Base-by-base conservation (phyloP, 2,329 filamentous ascomycete genomes). In the Keithomyces neogunnii region DNA sequence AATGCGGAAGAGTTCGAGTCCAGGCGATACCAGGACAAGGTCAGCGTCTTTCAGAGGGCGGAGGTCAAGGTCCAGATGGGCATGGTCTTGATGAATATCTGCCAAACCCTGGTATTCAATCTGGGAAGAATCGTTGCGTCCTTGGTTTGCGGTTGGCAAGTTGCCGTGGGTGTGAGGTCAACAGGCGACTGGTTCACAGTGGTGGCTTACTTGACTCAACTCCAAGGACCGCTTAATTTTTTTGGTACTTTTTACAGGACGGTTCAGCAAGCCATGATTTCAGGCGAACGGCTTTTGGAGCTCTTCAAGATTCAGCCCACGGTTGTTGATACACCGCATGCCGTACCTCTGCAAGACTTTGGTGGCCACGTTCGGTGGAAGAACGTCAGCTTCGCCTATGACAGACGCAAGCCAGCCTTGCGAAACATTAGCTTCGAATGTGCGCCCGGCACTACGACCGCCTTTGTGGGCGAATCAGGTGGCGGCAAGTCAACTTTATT, bases 401-500 rank as follows among this genome's bases (percentile, higher is more conserved):
- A 96, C 66, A 74, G 80, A 50, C 87, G 90, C 49, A 91, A 89
- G 65, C 85, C 90, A 5, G 93, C 93, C 1, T 72, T 99, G 55
- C 84, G 86, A 56, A 85, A 90, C 45, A 77, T 99, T 47, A 85
- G 81, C 56, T 97, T 99, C 68, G 84, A 86, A 56, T 96, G 91
- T 66, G 73, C 75, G 19, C 91, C 93, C 2, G 93, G 93, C 49
- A 96, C 90, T 1, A 97, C 91, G 0, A 99, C 92, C 5, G 93
- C 93, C 1, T 85, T 99, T 57, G 93, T 99, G 19, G 93, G 93
- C 56, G 92, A 97, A 67, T 97, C 92, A 33, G 93, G 93, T 45
- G 93, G 93, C 53, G 93, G 93, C 58, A 99, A 99, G 69, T 97
- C 92, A 2, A 99, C 93, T 0, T 81, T 99, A 30, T 96, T 99